phyloP scores from a whole-genome alignment of 106 monocot species.

The Agapanthus africanus region DNA sequence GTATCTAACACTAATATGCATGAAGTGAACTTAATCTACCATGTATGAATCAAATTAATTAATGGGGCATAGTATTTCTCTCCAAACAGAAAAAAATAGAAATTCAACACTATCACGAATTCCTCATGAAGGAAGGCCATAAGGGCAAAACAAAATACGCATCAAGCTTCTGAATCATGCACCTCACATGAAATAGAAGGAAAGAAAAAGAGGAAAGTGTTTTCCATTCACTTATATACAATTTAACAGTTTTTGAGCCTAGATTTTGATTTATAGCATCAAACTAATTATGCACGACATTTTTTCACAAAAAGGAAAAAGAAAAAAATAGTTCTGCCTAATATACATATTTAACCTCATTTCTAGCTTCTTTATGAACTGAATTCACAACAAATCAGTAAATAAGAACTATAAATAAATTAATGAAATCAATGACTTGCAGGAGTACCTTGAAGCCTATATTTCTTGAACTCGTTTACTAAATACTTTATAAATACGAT shows the following conservation, averaged over 20 bases:
- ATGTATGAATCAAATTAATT: too few relatives aligned
- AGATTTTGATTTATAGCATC: not conserved
- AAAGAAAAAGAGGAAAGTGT: not conserved
- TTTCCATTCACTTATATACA: not conserved
- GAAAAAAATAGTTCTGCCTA: not conserved
- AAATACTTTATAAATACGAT: too few relatives aligned
- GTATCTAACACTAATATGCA: not conserved
- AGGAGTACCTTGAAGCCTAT: not conserved
- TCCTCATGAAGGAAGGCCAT: too few relatives aligned
- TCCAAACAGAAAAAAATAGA: too few relatives aligned
- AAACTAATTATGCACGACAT: not conserved
- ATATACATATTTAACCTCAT: too few relatives aligned
- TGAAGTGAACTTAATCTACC: not conserved
- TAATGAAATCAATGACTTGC: not conserved
- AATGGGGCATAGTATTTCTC: not conserved
- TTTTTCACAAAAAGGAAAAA: too few relatives aligned
- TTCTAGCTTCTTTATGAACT: not conserved
- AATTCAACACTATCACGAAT: too few relatives aligned
- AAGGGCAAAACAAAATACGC: too few relatives aligned
- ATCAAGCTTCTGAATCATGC: too few relatives aligned
- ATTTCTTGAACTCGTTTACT: not conserved
- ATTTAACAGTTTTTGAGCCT: not conserved
- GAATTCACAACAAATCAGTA: not conserved
- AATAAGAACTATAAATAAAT: not conserved
- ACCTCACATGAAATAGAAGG: too few relatives aligned